These are phyloP conservation scores for Amniculicola lignicola DNA, from an alignment of 495 filamentous ascomycete species.

Conservation along the genomic window DNA sequence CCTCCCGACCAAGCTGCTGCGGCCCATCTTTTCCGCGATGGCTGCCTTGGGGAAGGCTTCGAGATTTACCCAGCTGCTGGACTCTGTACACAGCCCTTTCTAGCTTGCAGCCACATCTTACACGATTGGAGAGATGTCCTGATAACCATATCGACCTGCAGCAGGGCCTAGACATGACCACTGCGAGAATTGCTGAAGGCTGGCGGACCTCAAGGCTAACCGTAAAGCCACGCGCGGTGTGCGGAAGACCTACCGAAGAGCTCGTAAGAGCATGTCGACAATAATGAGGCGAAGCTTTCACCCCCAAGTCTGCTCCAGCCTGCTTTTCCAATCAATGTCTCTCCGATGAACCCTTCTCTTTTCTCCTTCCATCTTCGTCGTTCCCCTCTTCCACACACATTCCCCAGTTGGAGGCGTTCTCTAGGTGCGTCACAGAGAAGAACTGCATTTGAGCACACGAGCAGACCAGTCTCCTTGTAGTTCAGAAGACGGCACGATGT, in stretches of 20 bases:
- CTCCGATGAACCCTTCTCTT: not conserved
- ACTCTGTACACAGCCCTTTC: constrained; percentile 1
- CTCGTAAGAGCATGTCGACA: not conserved
- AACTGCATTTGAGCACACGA: not conserved
- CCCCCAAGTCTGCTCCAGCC: not conserved
- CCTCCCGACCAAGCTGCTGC: not conserved
- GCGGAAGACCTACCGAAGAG: not conserved
- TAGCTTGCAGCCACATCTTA: not conserved
- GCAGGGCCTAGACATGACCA: not conserved
- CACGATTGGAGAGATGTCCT: not conserved
- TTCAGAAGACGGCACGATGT: constrained; percentile 22
- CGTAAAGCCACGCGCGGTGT: not conserved
- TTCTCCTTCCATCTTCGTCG: constrained; percentile 2
- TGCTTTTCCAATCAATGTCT: constrained; percentile 7
- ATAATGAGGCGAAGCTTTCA: not conserved
- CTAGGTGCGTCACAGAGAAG: too few species aligned
- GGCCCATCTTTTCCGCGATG: not conserved
- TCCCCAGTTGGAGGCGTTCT: not conserved
- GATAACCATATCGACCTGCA: not conserved
- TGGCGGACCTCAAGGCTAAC: constrained; percentile 14
- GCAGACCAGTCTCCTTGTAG: too few species aligned
- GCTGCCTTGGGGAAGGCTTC: not conserved
- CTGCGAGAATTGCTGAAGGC: too few species aligned
- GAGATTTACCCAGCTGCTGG: not conserved
- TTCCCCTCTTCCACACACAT: not conserved